phyloP scores from a whole-genome alignment of 2,329 filamentous ascomycete genomes.

The Ramularia collo-cygni region DNA sequence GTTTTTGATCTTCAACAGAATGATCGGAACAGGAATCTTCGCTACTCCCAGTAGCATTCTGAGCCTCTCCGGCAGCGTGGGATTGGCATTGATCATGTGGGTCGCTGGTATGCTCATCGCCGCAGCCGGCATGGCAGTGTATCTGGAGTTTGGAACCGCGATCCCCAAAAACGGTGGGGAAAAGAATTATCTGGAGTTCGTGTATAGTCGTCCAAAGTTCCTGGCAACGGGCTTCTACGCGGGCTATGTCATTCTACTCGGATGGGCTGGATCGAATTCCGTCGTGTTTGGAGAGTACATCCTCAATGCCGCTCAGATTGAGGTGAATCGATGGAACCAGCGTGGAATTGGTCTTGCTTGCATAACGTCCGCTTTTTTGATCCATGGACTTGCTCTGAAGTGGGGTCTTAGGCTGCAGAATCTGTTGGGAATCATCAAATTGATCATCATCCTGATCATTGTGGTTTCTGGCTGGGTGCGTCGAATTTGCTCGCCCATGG shows the following conservation, averaged over 20 bases:
- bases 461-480: constrained; percentile 50
- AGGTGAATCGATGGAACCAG: constrained; percentile 61
- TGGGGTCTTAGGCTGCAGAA: constrained; percentile 65
- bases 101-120: constrained; percentile 40
- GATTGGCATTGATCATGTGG: constrained; percentile 36
- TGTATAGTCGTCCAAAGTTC: constrained; percentile 50
- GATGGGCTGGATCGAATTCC: constrained; percentile 59
- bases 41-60: constrained; percentile 22
- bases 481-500: not conserved
- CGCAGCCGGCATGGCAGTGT: constrained; percentile 55
- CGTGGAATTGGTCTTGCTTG: constrained; percentile 60
- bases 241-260: constrained; percentile 56
- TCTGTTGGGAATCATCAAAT: constrained; percentile 57
- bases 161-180: constrained; percentile 58
- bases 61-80: constrained; percentile 21
- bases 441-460: constrained; percentile 59
- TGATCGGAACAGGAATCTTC: constrained; percentile 27
- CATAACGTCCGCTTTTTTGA: constrained; percentile 57
- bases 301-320: constrained; percentile 55
- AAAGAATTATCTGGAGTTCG: constrained; percentile 45
- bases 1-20: constrained; percentile 36
- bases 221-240: constrained; percentile 54
- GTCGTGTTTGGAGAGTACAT: constrained; percentile 67
- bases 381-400: constrained; percentile 57
- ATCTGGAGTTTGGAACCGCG: constrained; percentile 59